Evolutionary conservation across 352 stramenopile genomes (phyloP), one percentile per base, ranked within the genome.

Genomic region (Globisporangium takayamanum): DNA sequence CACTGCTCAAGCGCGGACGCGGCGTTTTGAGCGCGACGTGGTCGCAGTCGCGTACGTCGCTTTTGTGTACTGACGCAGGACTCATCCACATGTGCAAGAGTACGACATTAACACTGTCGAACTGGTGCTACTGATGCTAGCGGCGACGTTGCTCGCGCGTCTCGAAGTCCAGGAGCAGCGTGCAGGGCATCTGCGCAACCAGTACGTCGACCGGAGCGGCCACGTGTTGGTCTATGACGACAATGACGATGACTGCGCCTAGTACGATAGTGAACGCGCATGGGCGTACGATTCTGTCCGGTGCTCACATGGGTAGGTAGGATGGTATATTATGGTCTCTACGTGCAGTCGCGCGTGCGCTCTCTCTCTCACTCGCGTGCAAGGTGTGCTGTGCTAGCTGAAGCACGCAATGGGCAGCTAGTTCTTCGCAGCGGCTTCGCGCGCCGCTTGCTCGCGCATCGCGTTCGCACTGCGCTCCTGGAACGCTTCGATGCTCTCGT

Each of bases 401-500:
- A 33, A 5, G 28, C 28, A 0, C 28, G 28, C 5, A 5, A n/a
- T 30, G 5, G 11, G n/a, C 16, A 50, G 18, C n/a, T 39, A 39
- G 52, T 52, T 66, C 64, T 49, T 81, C 78, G 56, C 12, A n/a
- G 55, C 20, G 12, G 26, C 84, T 58, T 93, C 83, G 11, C 78
- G 79, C 50, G 81, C 76, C 20, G 86, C 86, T 67, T 94, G 83
- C 44, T 78, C 70, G 45, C 85, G 71, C 77, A 95, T 84, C 10
- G 81, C 84, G 22, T 65, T 71, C 44, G 78, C 79, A 57, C 82
- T 84, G 45, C 76, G 80, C 66, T 92, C 80, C 63, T 95, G 80
- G 69, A 94, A 95, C 45, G 71, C 62, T 52, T 95, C 84, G 50
- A 95, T 60, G 28, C 72, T 85, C 55, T 33, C 84, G 60, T 73